Evolutionary conservation across 352 stramenopile species (phyloP).

Genomic region (Globisporangium nodosum): DNA sequence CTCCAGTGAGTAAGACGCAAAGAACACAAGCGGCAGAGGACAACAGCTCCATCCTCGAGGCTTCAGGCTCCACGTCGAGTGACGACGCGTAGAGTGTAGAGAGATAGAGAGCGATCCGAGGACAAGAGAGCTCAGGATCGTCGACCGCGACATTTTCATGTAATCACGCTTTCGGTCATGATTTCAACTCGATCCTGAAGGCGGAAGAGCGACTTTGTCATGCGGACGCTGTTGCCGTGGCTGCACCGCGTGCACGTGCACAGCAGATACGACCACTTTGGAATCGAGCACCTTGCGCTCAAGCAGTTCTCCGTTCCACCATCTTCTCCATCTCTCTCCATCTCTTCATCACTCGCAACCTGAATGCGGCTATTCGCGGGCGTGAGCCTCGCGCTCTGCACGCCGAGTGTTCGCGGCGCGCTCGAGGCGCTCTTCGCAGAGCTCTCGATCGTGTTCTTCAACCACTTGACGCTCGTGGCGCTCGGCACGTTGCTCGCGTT

Average conservation of each 20-base stretch:
- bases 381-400: conserved; percentile 49
- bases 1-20: too few species aligned
- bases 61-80: background rate
- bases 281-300: background rate
- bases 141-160: background rate
- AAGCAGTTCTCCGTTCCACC: background rate
- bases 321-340: background rate
- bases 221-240: background rate
- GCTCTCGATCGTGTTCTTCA: conserved; percentile 60
- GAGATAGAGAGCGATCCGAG: too few species aligned
- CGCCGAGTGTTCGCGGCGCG: conserved; percentile 42
- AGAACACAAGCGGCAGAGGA: background rate
- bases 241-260: background rate
- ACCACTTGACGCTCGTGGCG: conserved; percentile 34
- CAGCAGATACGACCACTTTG: background rate
- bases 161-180: background rate
- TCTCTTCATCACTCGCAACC: background rate
- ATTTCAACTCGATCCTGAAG: background rate
- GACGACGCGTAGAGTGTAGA: too few species aligned
- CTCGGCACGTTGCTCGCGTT: conserved; percentile 19
- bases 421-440: conserved; percentile 61
- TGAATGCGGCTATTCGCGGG: conserved; percentile 52
- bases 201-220: background rate
- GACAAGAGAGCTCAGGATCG: too few species aligned
- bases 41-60: background rate